Conservation (phyloP, 2,329 filamentous ascomycete species). For the Fusarium luffae region DNA sequence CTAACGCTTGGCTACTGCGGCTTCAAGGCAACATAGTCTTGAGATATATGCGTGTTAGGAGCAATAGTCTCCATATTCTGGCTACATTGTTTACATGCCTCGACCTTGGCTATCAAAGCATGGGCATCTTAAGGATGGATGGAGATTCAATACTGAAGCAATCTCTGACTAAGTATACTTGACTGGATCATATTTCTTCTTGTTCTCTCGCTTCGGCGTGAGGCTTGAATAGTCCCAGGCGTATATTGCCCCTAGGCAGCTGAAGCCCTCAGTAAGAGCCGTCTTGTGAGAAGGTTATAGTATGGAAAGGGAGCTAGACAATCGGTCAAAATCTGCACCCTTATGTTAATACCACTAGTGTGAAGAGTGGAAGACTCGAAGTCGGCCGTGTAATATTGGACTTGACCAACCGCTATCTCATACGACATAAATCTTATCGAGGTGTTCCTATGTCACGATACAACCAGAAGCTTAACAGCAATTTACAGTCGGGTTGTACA, state of each 20-base stretch:
- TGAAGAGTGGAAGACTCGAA: not conserved
- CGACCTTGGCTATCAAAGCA: not conserved
- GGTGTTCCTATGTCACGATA: not conserved
- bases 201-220: not conserved
- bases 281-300: not conserved
- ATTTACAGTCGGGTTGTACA: not conserved
- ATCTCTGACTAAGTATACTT: not conserved
- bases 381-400: not conserved
- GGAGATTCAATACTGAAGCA: not conserved
- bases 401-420: not conserved
- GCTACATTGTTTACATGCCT: not conserved
- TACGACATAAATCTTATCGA: not conserved
- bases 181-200: not conserved
- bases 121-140: not conserved
- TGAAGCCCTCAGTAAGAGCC: not conserved
- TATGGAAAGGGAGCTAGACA: not conserved
- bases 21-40: not conserved
- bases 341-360: not conserved
- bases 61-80: not conserved
- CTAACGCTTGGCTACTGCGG: not conserved
- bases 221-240: not conserved
- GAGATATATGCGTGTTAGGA: not conserved
- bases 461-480: not conserved
- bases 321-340: not conserved
- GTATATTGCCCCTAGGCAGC: not conserved